These are phyloP conservation scores for Austroboletus niveus DNA, from an alignment of 1,284 basidiomycete species.

Conservation along the genomic window DNA sequence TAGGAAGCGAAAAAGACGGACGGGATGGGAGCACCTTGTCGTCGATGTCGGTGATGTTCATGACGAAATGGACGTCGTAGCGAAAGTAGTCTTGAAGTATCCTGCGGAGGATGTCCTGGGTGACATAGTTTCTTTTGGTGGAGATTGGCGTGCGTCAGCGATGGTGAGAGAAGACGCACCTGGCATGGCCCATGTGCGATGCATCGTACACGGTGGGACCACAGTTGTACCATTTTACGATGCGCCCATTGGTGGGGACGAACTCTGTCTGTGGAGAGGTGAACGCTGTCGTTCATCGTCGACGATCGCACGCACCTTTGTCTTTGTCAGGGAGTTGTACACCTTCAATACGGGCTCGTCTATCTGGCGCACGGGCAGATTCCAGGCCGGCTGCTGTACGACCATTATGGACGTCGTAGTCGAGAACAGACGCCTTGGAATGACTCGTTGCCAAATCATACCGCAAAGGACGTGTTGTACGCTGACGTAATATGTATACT, in stretches of 20 bases:
- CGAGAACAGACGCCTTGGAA: conserved; percentile 5
- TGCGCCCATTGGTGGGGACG: conserved; percentile 74
- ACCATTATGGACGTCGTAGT: conserved; percentile 33
- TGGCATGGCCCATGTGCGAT: conserved; percentile 98
- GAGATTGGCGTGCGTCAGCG: conserved; percentile 5
- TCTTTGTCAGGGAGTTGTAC: conserved; percentile 92
- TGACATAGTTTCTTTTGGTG: conserved; percentile 86
- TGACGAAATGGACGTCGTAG: conserved; percentile 97
- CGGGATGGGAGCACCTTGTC: conserved; percentile 76
- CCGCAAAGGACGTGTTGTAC: background rate
- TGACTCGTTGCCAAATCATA: conserved; percentile 21
- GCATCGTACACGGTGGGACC: conserved; percentile 99
- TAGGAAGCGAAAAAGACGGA: conserved; percentile 10
- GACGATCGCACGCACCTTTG: conserved; percentile 63
- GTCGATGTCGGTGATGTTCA: conserved; percentile 99
- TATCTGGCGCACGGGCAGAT: conserved; percentile 43
- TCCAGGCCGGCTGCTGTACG: conserved; percentile 55
- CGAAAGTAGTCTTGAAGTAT: conserved; percentile 96
- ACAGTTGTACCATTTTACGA: conserved; percentile 98
- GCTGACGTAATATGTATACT: conserved; percentile 28
- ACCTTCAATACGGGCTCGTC: conserved; percentile 76
- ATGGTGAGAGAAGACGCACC: conserved; percentile 49
- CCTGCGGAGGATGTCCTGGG: conserved; percentile 92
- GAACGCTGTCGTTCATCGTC: conserved; percentile 3
- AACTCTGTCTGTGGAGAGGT: conserved; percentile 59